Base-by-base conservation (phyloP, 2,329 filamentous ascomycete species). In the Laburnicola sp. region DNA sequence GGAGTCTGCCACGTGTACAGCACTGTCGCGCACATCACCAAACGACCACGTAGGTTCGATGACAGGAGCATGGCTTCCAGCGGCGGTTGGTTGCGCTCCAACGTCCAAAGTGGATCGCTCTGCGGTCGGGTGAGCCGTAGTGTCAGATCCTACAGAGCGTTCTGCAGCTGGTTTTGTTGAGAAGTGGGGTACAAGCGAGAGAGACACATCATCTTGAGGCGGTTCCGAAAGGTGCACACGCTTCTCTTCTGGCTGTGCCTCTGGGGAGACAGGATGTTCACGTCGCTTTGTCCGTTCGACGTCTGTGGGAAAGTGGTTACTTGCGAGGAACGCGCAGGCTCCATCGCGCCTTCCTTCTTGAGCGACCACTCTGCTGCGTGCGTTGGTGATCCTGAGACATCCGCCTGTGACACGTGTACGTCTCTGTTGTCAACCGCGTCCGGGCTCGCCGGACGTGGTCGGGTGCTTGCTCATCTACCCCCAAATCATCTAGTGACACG, bases 1-100 rank as follows among this genome's bases (percentile, higher is more conserved):
- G 44, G 78, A 75, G 59, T 79, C 77, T 53, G 69, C 70, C 51
- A 76, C 67, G 55, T 76, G 71, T 54, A 77, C 70, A 56, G 71
- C 77, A 56, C 74, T 76, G 51, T 79, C 77, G 53, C 77, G 74
- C 65, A 75, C 70, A 45, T 63, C 50, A 23, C 63, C 60, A 50
- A 74, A 74, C 2, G 68, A 69, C 73, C 73, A 74, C 16, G 66
- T 59, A 34, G 70, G 64, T 47, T 69, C 64, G 6, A 58, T 44
- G 16, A 45, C 31, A 11, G 59, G 51, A 21, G 58, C 49, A 21
- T 49, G 40, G 6, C 47, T 51, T 21, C 44, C 54, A 45, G 35
- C 39, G 22, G 36, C 51, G 16, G 55, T 47, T 50, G 54, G 36
- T 32, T 27, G 21, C 31, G 31, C 6, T 34, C 35, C 32, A 22